These are phyloP conservation scores for Phymatotrichopsis omnivora DNA, from an alignment of 2,329 filamentous ascomycete genomes.

Conservation along the genomic window DNA sequence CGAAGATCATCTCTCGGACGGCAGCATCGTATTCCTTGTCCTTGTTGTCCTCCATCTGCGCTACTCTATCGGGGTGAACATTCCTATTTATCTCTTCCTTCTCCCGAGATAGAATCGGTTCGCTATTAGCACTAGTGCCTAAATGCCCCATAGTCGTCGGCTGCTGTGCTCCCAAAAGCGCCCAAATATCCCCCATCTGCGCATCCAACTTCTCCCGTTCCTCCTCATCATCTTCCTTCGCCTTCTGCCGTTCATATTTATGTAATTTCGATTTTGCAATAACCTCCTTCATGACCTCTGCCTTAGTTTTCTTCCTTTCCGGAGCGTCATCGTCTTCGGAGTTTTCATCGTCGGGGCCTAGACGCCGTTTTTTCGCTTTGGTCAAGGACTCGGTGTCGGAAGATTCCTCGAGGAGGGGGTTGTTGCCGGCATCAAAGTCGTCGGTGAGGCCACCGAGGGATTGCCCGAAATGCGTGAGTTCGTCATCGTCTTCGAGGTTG, in stretches of 20 bases:
- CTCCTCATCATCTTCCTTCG: conserved; percentile 89
- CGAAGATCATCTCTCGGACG: conserved; percentile 70
- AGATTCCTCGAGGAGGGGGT: conserved; percentile 53
- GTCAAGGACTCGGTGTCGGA: conserved; percentile 49
- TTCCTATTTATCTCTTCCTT: conserved; percentile 57
- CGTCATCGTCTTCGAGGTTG: conserved; percentile 67
- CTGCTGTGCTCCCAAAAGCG: conserved; percentile 47
- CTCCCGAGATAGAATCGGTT: conserved; percentile 40
- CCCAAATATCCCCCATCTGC: conserved; percentile 65
- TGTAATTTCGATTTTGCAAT: conserved; percentile 94
- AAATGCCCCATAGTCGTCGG: conserved; percentile 34
- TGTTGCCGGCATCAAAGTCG: conserved; percentile 65
- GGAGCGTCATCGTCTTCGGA: conserved; percentile 44
- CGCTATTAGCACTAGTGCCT: conserved; percentile 40
- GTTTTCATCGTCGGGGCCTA: conserved; percentile 41
- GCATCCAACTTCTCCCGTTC: conserved; percentile 74
- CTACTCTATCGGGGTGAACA: conserved; percentile 16
- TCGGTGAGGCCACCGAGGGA: conserved; percentile 55
- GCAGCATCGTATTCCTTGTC: conserved; percentile 69
- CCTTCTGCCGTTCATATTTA: conserved; percentile 87
- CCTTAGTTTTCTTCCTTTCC: conserved; percentile 84
- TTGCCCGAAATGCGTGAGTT: conserved; percentile 75
- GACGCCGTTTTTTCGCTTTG: conserved; percentile 44
- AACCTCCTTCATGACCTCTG: conserved; percentile 95
- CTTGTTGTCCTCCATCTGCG: conserved; percentile 16